Base-by-base conservation (phyloP, 352 stramenopile species). In the Phytopythium kandeliae region DNA sequence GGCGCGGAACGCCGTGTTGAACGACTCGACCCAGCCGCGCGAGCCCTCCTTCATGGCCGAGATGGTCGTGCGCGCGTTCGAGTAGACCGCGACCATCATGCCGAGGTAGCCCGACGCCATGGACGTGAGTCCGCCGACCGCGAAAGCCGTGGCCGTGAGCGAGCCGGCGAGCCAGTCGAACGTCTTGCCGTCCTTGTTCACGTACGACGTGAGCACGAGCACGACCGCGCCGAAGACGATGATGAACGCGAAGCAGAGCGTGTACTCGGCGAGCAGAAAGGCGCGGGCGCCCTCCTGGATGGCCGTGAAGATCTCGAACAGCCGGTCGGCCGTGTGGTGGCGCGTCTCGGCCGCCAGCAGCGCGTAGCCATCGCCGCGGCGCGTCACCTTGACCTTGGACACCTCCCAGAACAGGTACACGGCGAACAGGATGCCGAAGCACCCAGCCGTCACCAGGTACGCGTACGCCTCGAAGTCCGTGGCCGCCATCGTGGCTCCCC, bases 31-130 rank as follows among this genome's bases (percentile, higher is more conserved):
- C 92, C 95, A 99, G 65, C 94, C 93, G 37, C 84, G 79, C 8
- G 96, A 67, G 34, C 84, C 84, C 60, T 95, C 74, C 66, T 97
- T 97, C 78, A 98, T 97, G 47, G 96, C 96, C 48, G 90, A 96
- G 44, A 99, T 86, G 41, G 97, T 99, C 48, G 97, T 99, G 65
- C 97, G 91, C 11, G 98, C 97, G 77, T 99, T 99, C 53, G 96
- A 95, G 79, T 97, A 98, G 19, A 99, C 97, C 25, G 97, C 97
- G 33, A 99, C 95, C 82, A 98, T 98, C 97, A 99, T 99, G 54
- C 97, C 97, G 65, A 99, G 91, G 80, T 99, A 99, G 55, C 97
- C 97, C 44, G 91, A 92, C 25, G 92, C 74, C 78, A 99, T 99
- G 41, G 96, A 99, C 53, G 96, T 99, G 50, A 98, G 70, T 47